phyloP scores from a whole-genome alignment of 768 basidiomycete genomes.

The Lactarius hengduanensis region DNA sequence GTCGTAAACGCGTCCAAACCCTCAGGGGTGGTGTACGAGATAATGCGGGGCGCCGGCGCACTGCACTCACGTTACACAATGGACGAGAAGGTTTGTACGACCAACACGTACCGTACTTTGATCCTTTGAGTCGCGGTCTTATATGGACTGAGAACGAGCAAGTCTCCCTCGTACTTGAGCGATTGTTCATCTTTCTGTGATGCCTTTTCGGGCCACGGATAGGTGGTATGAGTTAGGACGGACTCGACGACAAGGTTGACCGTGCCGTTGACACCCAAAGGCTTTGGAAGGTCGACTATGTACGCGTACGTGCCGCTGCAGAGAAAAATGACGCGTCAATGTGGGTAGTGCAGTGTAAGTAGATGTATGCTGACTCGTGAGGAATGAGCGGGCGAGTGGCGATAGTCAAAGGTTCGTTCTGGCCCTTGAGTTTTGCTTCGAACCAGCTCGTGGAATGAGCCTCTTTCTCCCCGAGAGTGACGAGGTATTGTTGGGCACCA shows the following conservation, averaged over 20 bases:
- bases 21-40: constrained; percentile 69
- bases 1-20: constrained; percentile 56
- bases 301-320: constrained; percentile 50
- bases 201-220: constrained; percentile 71
- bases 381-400: constrained; percentile 49
- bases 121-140: constrained; percentile 76
- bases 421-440: constrained; percentile 78
- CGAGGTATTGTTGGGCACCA: constrained; percentile 59
- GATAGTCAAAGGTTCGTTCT: constrained; percentile 50
- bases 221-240: constrained; percentile 73
- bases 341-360: neutral
- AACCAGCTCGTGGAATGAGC: constrained; percentile 70
- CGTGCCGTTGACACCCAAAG: constrained; percentile 57
- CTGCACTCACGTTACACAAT: constrained; percentile 40
- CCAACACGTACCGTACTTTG: constrained; percentile 70
- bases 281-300: constrained; percentile 60
- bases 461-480: constrained; percentile 65
- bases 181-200: constrained; percentile 76
- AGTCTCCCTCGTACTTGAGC: constrained; percentile 70
- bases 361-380: constrained; percentile 46
- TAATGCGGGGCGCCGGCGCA: constrained; percentile 65
- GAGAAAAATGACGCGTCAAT: constrained; percentile 2
- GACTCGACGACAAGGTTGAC: constrained; percentile 78
- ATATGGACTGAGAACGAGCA: constrained; percentile 86
- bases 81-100: neutral